Evolutionary conservation across 139 green algal genomes (phyloP), one percentile per base, ranked within the genome.

Genomic region (Nannochloris sp.): DNA sequence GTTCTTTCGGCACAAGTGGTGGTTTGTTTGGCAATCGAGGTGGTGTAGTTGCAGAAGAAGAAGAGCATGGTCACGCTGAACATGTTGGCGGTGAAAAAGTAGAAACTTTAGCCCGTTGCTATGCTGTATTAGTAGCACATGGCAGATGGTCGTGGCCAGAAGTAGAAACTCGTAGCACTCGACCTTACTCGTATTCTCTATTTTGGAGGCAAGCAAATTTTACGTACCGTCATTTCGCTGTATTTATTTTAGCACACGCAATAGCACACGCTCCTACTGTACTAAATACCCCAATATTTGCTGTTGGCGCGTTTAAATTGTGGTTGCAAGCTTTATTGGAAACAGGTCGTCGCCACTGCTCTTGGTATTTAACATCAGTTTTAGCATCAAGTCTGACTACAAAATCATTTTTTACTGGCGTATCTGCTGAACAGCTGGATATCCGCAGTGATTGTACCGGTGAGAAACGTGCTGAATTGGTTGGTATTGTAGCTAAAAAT

Each of bases 181-280:
- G 29, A 4, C 59, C 59, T 5, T 65, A 65, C 32, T 65, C 34
- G 14, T 65, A 27, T 36, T 37, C 25, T 6, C 34, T 35, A 55
- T 65, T 54, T 25, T 65, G 59, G 59, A 36, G 36, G 25, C 38
- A 65, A 27, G 59, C 59, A 54, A 65, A 65, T 55, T n/a, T 37
- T 4, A 33, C 10, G 4, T 65, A 65, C 32, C 33, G 59, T 24
- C n/a, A 53, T 37, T 65, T 65, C 51, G 35, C 59, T 1, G 15
- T 53, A 13, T 65, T 45, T 53, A n/a, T 65, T 23, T n/a, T 65
- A 8, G 33, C 59, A 37, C 59, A 65, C 13, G 39, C 59, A 19
- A 13, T 53, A 2, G 25, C 25, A 7, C 39, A 65, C 29, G 33
- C 23, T 37, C 59, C 59, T 37, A 55, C 14, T 23, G 34, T 55